Base-by-base conservation (phyloP, 371 early-diverging fungal genomes). In the Gilbertella persicaria region DNA sequence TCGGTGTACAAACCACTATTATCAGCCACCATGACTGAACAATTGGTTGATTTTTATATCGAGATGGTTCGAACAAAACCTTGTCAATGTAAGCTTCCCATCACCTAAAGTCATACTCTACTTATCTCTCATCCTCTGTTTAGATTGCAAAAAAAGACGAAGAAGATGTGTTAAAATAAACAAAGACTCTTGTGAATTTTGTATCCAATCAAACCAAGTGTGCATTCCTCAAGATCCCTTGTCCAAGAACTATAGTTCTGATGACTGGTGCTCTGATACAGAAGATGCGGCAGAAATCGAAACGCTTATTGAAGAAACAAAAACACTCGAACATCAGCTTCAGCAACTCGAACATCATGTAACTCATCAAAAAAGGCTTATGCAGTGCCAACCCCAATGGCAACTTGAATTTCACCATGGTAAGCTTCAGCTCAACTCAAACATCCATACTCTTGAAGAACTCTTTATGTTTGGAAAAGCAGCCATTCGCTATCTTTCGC, bases 141-240 rank as follows among this genome's bases (percentile, higher is more conserved):
- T 35, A 53, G 53, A 53, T 37, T 53, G 53, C 20, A 45, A 53
- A n/a, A 16, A 30, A 5, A 44, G 53, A 45, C 35, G 53, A 28
- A 45, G 53, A 37, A 35, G 37, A 28, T 53, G 53, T 35, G 53
- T 45, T n/a, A 39, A 38, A 29, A 17, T 25, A 8, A 23, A 38
- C 24, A 25, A 35, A 19, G 45, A 36, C 0, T 29, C 53, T 2
- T 53, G 53, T 12, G 12, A 25, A 45, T 45, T 45, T 5, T 53
- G 53, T 14, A 53, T 29, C 20, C 41, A 35, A 33, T 43, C 17
- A 21, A 43, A 35, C 2, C 24, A 23, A 24, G 43, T 42, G 23
- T 43, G 53, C 28, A 25, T 50, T 16, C 50, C 40, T 30, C 53
- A 52, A 17, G 35, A 13, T 1, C 26, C 5, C 7, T 2, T n/a